Evolutionary conservation across 129 eudicot genomes (phyloP), one percentile per base, ranked within the genome.

Genomic region (Flaveria ramosissima): DNA sequence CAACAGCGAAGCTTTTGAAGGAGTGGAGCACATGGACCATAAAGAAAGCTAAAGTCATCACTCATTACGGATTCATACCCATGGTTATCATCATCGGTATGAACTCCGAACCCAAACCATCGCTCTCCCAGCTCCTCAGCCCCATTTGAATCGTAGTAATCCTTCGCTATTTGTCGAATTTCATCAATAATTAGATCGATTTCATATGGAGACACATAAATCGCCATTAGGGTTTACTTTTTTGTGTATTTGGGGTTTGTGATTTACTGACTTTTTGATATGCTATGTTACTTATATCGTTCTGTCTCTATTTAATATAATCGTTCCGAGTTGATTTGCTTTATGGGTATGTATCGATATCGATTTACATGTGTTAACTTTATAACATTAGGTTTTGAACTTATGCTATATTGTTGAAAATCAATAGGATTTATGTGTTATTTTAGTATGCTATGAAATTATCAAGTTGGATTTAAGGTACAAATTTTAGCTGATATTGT

Each of bases 81-180:
- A 50, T 93, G 61, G 72, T 93, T 66, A 92, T 92, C 83, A 68
- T 90, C 77, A 77, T 92, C 79, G 98, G 96, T 63, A 90, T 92
- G 98, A 89, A 86, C 68, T 81, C 98, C 30, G 96, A 92, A 0
- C 98, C 98, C 51, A 89, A 88, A 73, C 98, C 96, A 2, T 81
- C 96, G 1, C 60, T 88, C 24, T 85, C 84, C 13, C 94, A 90
- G 84, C 98, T 92, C 53, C 88, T 92, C 50, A 78, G 86, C 73
- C 98, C 96, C 20, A 84, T 92, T 69, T 84, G 51, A 78, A 61
- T 19, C 68, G 51, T 73, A 67, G n/a, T 27, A 0, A 1, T 66
- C 65, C 0, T 66, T 23, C 15, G 19, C 60, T 72, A 47, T 53
- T 48, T 11, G 79, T 78, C 72, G 76, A 70, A 64, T 78, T 55